Evolutionary conservation across 129 eudicot species (phyloP).

Genomic region (Saposhnikovia divaricata): DNA sequence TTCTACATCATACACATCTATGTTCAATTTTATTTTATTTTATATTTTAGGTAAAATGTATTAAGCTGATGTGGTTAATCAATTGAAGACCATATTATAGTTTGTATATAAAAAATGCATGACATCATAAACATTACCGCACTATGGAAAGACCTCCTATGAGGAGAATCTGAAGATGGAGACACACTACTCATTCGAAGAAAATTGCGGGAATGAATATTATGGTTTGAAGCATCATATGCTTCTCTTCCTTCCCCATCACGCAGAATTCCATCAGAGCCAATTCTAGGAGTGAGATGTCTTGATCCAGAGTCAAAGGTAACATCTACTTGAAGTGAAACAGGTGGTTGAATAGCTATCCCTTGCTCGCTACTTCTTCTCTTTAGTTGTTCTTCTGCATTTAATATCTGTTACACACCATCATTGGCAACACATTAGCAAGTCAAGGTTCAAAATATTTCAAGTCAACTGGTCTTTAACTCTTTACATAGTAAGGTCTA

Average conservation of each 20-base stretch:
- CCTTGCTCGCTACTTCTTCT: constrained; percentile 58
- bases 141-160: constrained; percentile 41
- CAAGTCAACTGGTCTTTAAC: not conserved
- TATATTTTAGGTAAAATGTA: not conserved
- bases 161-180: constrained; percentile 79
- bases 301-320: constrained; percentile 71
- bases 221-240: constrained; percentile 47
- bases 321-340: constrained; percentile 73
- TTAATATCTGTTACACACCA: constrained; percentile 47
- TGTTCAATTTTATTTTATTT: not conserved
- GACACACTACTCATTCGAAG: constrained; percentile 69
- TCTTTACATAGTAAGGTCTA: not conserved
- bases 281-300: constrained; percentile 56
- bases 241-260: constrained; percentile 58
- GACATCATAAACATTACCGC: constrained; percentile 35
- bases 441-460: not conserved
- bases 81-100: not conserved
- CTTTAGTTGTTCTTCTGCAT: constrained; percentile 84
- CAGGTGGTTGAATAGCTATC: constrained; percentile 34
- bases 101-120: not conserved
- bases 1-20: not conserved
- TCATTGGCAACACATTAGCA: constrained; percentile 6
- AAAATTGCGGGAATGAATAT: constrained; percentile 44
- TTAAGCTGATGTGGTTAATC: not conserved
- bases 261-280: constrained; percentile 50